A percentile compares a stretch with the other conserved stretches of the same genome.
These are phyloP conservation scores for Yarrowia sp. DNA, from an alignment of 805 yeast genomes.

Conservation along the genomic window DNA sequence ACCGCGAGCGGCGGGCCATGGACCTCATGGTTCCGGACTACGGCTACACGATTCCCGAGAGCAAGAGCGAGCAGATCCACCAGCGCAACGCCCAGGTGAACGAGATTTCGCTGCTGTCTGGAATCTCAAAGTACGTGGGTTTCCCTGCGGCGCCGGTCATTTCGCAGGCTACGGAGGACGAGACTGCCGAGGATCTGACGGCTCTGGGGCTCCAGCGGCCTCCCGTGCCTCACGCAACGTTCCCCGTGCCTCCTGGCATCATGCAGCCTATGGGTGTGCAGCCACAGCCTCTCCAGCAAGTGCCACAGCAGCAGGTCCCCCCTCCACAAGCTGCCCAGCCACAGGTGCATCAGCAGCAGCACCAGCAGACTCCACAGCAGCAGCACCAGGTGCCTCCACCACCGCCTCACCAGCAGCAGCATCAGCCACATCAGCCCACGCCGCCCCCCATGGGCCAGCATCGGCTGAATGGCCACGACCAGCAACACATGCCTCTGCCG, in stretches of 20 bases:
- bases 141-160: conserved; percentile 81
- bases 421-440: background rate
- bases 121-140: conserved; percentile 63
- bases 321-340: background rate
- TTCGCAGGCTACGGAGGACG: conserved; percentile 62
- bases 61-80: conserved; percentile 51
- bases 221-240: background rate
- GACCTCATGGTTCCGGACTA: conserved; percentile 56
- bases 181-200: conserved; percentile 65
- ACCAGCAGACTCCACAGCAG: background rate
- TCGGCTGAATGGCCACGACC: conserved; percentile 6
- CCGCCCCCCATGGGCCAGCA: background rate
- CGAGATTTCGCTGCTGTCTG: conserved; percentile 68
- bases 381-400: background rate
- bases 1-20: conserved; percentile 79
- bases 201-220: conserved; percentile 50
- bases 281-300: background rate
- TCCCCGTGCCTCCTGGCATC: background rate
- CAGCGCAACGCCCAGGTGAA: conserved; percentile 63
- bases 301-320: background rate
- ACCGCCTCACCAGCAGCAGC: background rate
- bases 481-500: conserved; percentile 18
- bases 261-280: background rate
- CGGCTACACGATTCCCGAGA: conserved; percentile 43
- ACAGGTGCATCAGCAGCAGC: background rate